Evolutionary conservation across 192 early-diverging fungal genomes (phyloP), one percentile per base, ranked within the genome.

Genomic region (Podila epigama): DNA sequence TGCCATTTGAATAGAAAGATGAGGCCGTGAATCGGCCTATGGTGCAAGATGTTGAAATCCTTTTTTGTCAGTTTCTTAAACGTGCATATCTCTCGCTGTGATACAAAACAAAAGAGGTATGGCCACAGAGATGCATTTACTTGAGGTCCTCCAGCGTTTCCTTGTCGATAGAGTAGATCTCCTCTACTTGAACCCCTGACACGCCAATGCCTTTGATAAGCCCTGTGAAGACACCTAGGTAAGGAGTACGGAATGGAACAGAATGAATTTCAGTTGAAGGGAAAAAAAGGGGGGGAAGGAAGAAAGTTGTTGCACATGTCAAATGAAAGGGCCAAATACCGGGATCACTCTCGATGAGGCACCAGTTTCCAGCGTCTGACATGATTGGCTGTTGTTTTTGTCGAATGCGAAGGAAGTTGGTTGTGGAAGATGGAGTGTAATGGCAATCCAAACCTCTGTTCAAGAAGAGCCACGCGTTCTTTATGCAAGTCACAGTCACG

Each of bases 1-100:
- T 89, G 85, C 89, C 89, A 93, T 56, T 93, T 93, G 82, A 95
- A 95, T 51, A 95, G 77, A 63, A 95, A 95, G 62, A 95, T 91
- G 39, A 95, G 82, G 16, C 93, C 93, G 80, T 90, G 89, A 11
- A 95, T 82, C 13, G 88, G 86, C 48, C 88, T 88, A 66, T 32
- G 15, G 54, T 22, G 48, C 27, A 36, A 15, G 60, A 39, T 5
- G 25, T 34, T 42, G 15, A 60, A 55, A 34, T 31, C 31, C 25
- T 16, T 2, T 75, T n/a, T 3, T 37, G 36, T 60, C 15, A 37
- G 22, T 7, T 12, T 60, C 29, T 40, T 36, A 27, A 39, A 20
- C 44, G 31, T 48, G 42, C 18, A 9, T 48, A 22, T 22, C 10
- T 48, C 8, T 2, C 20, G 20, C 37, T 6, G 2, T 22, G 8